Base-by-base conservation (phyloP, 2,329 filamentous ascomycete genomes). In the Monilinia fructicola region DNA sequence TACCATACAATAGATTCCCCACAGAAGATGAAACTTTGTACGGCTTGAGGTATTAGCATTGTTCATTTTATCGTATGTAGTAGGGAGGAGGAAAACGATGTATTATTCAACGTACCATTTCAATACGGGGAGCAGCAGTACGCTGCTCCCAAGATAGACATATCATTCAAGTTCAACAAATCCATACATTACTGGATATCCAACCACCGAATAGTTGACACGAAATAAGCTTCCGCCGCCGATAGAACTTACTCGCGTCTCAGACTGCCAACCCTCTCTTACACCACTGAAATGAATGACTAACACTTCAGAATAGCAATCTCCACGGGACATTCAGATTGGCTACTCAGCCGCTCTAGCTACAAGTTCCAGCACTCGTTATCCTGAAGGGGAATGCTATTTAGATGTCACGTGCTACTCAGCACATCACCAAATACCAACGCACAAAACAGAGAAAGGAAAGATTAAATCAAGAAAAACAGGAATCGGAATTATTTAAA, bases 201-300 rank as follows among this genome's bases (percentile, higher is more conserved):
- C 58, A 61, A n/a, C 44, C 28, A 26, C 31, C n/a, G 44, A 61
- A 52, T 61, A 40, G 44, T 61, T 26, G 46, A 48, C 58, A 61
- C 18, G 23, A 18, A 50, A 61, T 38, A 31, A 40, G 58, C 44
- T 50, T 61, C 58, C 44, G 9, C 7, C 44, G 58, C 44, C 58
- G 58, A 50, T 50, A 61, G 58, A 61, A 61, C 44, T 35, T 61
- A 61, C 58, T 61, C 58, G 58, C 44, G 44, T 3, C 58, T n/a
- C 58, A 60, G 46, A 60, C 26, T 54, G 31, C 6, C 58, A 50
- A 61, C n/a, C 21, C 58, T 50, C 58, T 61, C 58, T 61, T 38
- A 52, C 58, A 61, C 44, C 31, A 61, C 44, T 18, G n/a, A 50
- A 12, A 61, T 50, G 31, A 21, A 48, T 12, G 42, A 35, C 58